These are phyloP conservation scores for Stereum hirsutum DNA, from an alignment of 1,284 basidiomycete species.

Conservation along the genomic window DNA sequence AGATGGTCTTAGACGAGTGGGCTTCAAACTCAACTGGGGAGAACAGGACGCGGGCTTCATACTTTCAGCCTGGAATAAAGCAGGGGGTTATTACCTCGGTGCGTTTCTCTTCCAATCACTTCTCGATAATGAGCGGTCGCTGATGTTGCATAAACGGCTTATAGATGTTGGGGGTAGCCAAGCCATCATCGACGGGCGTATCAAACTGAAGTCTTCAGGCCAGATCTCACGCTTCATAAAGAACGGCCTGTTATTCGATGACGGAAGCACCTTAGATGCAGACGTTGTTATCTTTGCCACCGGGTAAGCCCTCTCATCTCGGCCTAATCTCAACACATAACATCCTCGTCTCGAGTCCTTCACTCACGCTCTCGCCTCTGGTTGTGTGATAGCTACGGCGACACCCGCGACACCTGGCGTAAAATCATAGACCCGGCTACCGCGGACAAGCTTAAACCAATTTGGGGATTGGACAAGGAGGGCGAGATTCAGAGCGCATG, in stretches of 20 bases:
- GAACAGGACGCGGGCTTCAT: conserved; percentile 44
- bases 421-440: conserved; percentile 40
- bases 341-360: too few species aligned
- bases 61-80: conserved; percentile 27
- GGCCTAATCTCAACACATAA: too few species aligned
- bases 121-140: too few species aligned
- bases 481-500: conserved; percentile 46
- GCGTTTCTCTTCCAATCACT: conserved; percentile 1
- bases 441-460: conserved; percentile 30
- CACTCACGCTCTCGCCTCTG: conserved; percentile 8
- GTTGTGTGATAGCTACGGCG: conserved; percentile 32
- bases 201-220: conserved; percentile 64
- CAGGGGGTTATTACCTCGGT: conserved; percentile 36
- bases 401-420: conserved; percentile 28
- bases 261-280: conserved; percentile 54
- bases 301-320: conserved; percentile 28
- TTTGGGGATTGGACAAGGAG: conserved; percentile 52
- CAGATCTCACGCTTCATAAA: conserved; percentile 45
- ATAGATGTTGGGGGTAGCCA: conserved; percentile 56
- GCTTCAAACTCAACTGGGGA: conserved; percentile 51
- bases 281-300: conserved; percentile 67
- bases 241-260: conserved; percentile 50
- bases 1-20: conserved; percentile 44
- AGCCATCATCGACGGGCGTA: conserved; percentile 59
- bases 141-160: not conserved